Percentiles rank a stretch among this genome's conserved stretches.
Conservation (phyloP, 1,284 basidiomycete species). For the Taiwanofungus camphoratus region DNA sequence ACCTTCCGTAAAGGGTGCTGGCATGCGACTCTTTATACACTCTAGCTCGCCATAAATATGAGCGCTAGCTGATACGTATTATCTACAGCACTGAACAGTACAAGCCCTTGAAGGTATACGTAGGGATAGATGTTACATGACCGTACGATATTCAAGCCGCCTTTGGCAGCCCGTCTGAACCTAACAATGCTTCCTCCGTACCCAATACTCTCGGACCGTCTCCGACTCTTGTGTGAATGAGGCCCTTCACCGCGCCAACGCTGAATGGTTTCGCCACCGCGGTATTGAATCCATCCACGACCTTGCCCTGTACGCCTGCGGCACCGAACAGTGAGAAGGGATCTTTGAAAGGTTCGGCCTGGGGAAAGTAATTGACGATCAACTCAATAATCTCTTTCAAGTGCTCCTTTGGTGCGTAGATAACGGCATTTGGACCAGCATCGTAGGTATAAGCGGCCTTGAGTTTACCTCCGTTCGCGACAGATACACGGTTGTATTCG, state of each 20-base stretch:
- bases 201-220: conserved; percentile 77
- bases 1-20: too few species aligned
- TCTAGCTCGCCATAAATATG: too few species aligned
- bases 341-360: conserved; percentile 69
- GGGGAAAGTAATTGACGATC: conserved; percentile 82
- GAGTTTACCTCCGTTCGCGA: conserved; percentile 55
- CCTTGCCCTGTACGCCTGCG: conserved; percentile 36
- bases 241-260: conserved; percentile 73
- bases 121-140: too few species aligned
- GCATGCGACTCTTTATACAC: too few species aligned
- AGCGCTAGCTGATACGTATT: too few species aligned
- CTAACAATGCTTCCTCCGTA: conserved; percentile 51
- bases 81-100: too few species aligned
- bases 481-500: conserved; percentile 87
- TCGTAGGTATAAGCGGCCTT: conserved; percentile 98
- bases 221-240: conserved; percentile 90
- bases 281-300: conserved; percentile 73
- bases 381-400: conserved; percentile 74
- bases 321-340: conserved; percentile 58
- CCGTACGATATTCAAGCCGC: too few species aligned
- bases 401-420: conserved; percentile 82
- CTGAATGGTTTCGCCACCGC: conserved; percentile 70
- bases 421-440: conserved; percentile 97
- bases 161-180: conserved; percentile 53
- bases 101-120: too few species aligned